Conservation (phyloP, 768 basidiomycete species). For the Sporobolomyces roseus region DNA sequence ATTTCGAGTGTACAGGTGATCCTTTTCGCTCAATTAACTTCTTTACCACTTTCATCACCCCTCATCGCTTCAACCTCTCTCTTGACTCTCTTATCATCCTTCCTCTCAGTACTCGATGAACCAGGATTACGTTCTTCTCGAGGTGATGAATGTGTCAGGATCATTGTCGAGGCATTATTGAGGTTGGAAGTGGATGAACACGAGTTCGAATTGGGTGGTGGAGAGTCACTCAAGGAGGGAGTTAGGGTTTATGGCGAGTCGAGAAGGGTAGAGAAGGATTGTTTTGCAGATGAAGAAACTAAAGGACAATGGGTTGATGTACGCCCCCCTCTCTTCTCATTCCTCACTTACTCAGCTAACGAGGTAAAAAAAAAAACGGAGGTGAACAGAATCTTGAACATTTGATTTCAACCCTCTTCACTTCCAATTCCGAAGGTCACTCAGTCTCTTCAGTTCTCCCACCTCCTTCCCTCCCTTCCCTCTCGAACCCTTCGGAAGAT, state of each 20-base stretch:
- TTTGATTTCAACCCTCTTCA: conserved; percentile 64
- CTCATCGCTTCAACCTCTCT: conserved; percentile 73
- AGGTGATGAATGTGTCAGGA: conserved; percentile 72
- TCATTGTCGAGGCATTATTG: conserved; percentile 75
- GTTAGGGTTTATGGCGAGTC: conserved; percentile 42
- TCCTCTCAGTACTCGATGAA: conserved; percentile 80
- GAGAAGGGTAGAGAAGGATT: conserved; percentile 54
- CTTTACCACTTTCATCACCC: conserved; percentile 51
- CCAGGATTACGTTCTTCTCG: conserved; percentile 82
- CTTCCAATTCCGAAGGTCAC: conserved; percentile 56
- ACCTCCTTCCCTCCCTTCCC: conserved; percentile 53
- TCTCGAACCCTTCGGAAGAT: conserved; percentile 49
- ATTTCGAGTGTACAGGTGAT: too few species aligned
- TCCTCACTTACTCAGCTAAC: conserved; percentile 28
- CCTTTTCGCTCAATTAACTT: conserved; percentile 83
- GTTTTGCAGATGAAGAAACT: conserved; percentile 54
- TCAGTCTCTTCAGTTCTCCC: conserved; percentile 39
- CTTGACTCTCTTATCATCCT: conserved; percentile 72
- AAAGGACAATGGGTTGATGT: conserved; percentile 50
- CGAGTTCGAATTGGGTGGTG: background rate
- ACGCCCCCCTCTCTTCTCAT: conserved; percentile 13
- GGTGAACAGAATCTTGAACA: conserved; percentile 65
- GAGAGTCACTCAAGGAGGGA: conserved; percentile 30
- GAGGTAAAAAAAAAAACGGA: too few species aligned
- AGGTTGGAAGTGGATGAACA: conserved; percentile 54